These are phyloP conservation scores for Polyplosphaeria fusca DNA, from an alignment of 495 filamentous ascomycete species.

Conservation along the genomic window DNA sequence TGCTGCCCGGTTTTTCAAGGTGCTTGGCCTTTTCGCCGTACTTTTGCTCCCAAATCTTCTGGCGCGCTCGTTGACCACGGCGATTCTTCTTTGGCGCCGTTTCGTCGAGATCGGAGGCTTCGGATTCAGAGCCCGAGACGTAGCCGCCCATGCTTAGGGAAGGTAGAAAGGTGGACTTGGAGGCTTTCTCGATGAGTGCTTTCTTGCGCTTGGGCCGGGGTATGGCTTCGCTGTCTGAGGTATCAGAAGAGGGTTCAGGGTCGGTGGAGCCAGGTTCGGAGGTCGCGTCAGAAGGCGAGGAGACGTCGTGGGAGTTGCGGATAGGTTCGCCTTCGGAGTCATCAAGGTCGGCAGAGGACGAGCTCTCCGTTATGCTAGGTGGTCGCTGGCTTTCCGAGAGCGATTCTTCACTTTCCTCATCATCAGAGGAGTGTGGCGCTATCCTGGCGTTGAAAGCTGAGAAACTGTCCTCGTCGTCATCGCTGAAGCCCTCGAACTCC, in stretches of 20 bases:
- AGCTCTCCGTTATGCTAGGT: constrained; percentile 21
- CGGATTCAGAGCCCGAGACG: constrained; percentile 80
- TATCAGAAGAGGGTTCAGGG: neutral
- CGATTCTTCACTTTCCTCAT: constrained; percentile 48
- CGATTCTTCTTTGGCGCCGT: constrained; percentile 67
- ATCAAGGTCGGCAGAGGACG: constrained; percentile 44
- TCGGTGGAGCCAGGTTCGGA: neutral
- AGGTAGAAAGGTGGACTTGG: constrained; percentile 71
- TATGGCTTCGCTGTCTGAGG: neutral
- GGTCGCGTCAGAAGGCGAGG: neutral
- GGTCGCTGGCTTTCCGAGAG: constrained; percentile 39
- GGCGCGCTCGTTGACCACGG: constrained; percentile 81
- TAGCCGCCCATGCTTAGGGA: constrained; percentile 83
- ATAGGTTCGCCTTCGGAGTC: constrained; percentile 17
- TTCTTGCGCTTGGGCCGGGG: neutral
- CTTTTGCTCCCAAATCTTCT: constrained; percentile 89
- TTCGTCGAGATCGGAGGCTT: constrained; percentile 47
- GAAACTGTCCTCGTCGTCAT: constrained; percentile 33
- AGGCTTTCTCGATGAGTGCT: neutral
- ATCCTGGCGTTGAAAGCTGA: constrained; percentile 55
- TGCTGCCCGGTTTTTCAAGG: constrained; percentile 43
- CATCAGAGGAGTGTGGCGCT: constrained; percentile 49
- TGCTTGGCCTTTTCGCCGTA: constrained; percentile 76
- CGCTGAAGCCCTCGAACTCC: neutral
- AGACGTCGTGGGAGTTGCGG: neutral